These are phyloP conservation scores for Suillus discolor DNA, from an alignment of 768 basidiomycete genomes.

Conservation along the genomic window DNA sequence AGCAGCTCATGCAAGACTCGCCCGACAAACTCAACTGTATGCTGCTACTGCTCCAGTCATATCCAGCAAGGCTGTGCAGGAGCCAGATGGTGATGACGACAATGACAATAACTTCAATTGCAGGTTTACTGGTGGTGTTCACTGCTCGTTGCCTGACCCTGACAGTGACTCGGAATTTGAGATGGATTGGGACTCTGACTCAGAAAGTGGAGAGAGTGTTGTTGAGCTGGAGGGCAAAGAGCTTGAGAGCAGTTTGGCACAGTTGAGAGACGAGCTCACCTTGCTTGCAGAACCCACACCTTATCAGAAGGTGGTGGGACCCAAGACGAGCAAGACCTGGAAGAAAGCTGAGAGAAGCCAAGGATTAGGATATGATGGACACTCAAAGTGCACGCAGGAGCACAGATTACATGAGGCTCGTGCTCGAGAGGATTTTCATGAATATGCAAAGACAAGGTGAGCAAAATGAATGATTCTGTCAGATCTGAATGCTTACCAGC, in stretches of 20 bases:
- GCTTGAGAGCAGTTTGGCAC: neutral
- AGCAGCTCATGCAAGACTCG: neutral
- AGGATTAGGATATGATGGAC: slow-evolving; percentile 1
- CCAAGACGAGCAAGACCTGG: neutral
- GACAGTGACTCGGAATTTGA: neutral
- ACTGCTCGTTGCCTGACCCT: neutral
- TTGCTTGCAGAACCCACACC: neutral
- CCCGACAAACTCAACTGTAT: neutral
- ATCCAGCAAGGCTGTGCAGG: neutral
- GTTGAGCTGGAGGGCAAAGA: neutral
- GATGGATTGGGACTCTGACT: neutral
- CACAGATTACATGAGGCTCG: neutral
- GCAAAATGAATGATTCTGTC: neutral
- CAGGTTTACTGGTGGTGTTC: neutral
- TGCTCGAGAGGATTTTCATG: neutral
- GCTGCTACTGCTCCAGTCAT: neutral
- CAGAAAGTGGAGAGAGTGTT: neutral
- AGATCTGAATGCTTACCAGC: neutral
- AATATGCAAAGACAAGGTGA: slow-evolving; percentile 2
- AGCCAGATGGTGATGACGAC: neutral
- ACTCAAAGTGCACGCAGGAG: neutral
- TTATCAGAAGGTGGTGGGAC: slow-evolving; percentile 1
- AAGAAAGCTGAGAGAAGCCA: neutral
- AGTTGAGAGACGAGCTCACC: neutral
- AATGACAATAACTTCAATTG: neutral